Evolutionary conservation across 2,329 filamentous ascomycete species (phyloP).

Genomic region (Chrysoporthe cubensis): DNA sequence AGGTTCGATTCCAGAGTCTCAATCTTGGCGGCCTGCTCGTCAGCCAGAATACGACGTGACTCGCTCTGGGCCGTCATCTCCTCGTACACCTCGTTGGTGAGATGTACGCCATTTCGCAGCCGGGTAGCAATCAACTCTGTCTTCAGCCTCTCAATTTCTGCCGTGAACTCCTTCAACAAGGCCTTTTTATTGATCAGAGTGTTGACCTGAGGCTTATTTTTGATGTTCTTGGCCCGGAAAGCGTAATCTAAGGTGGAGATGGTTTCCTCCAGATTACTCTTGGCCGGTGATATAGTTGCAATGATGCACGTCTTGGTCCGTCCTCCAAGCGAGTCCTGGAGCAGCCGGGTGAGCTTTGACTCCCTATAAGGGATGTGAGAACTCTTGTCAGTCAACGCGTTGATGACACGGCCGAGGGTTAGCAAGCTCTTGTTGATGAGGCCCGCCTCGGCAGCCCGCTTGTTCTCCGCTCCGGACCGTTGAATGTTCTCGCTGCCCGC

Average conservation of each 20-base stretch:
- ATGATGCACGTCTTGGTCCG: conserved; percentile 99
- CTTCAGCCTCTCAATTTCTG: conserved; percentile 93
- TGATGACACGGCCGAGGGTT: conserved; percentile 94
- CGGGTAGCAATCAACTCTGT: conserved; percentile 90
- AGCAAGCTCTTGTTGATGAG: conserved; percentile 98
- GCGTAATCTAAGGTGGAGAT: conserved; percentile 98
- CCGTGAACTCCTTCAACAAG: conserved; percentile 83
- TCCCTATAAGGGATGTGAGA: conserved; percentile 90
- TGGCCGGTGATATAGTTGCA: conserved; percentile 91
- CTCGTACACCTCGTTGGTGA: conserved; percentile 87
- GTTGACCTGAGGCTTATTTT: conserved; percentile 96
- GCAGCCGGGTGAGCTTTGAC: conserved; percentile 89
- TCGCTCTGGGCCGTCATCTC: conserved; percentile 92
- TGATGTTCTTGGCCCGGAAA: conserved; percentile 97
- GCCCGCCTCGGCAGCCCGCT: conserved; percentile 91
- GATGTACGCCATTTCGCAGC: conserved; percentile 92
- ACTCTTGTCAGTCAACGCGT: conserved; percentile 88
- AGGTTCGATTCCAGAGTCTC: conserved; percentile 90
- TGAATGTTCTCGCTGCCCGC: conserved; percentile 98
- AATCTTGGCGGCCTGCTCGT: conserved; percentile 91
- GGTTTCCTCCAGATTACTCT: conserved; percentile 94
- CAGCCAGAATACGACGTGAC: conserved; percentile 84
- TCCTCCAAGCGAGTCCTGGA: conserved; percentile 96
- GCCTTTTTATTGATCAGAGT: conserved; percentile 92
- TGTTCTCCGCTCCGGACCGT: conserved; percentile 95